A percentile compares a stretch with the other conserved stretches of the same genome.
phyloP scores from a whole-genome alignment of 2,329 filamentous ascomycete species.

The Aureobasidium subglaciale region DNA sequence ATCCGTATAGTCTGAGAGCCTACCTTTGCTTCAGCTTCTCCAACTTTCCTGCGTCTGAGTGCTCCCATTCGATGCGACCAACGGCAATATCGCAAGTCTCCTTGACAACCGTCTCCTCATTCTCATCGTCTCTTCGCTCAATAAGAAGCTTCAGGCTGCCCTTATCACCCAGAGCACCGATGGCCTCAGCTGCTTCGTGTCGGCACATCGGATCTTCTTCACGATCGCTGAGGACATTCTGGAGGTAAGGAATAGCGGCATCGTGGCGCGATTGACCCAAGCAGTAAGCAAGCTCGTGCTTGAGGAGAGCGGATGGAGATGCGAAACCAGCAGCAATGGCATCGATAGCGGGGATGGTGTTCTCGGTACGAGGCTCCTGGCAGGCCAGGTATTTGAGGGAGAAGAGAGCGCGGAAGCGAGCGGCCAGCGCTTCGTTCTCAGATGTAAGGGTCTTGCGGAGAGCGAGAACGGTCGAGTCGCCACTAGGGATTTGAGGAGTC shows the following conservation, averaged over 20 bases:
- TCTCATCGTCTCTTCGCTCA: conserved; percentile 64
- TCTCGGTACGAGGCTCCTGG: conserved; percentile 49
- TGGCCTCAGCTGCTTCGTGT: conserved; percentile 91
- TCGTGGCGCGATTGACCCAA: conserved; percentile 81
- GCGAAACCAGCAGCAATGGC: conserved; percentile 83
- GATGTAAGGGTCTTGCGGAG: conserved; percentile 72
- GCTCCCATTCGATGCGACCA: conserved; percentile 89
- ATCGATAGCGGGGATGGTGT: conserved; percentile 57
- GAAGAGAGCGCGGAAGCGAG: conserved; percentile 93
- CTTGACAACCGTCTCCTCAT: conserved; percentile 72
- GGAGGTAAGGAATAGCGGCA: conserved; percentile 65
- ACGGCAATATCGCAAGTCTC: conserved; percentile 98
- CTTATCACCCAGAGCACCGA: conserved; percentile 75
- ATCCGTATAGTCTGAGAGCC: too few relatives aligned
- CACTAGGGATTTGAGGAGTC: neutral
- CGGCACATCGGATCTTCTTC: conserved; percentile 91
- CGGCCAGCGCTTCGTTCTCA: conserved; percentile 73
- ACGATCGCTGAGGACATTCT: conserved; percentile 65
- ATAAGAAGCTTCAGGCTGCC: conserved; percentile 68
- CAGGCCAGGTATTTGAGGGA: conserved; percentile 90
- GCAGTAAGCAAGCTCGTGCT: conserved; percentile 96
- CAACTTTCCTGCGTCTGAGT: conserved; percentile 59
- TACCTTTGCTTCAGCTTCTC: conserved; percentile 81
- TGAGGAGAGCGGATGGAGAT: conserved; percentile 81
- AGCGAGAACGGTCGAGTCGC: conserved; percentile 46